Base-by-base conservation (phyloP, 768 basidiomycete species). In the Mycena sanguinolenta region DNA sequence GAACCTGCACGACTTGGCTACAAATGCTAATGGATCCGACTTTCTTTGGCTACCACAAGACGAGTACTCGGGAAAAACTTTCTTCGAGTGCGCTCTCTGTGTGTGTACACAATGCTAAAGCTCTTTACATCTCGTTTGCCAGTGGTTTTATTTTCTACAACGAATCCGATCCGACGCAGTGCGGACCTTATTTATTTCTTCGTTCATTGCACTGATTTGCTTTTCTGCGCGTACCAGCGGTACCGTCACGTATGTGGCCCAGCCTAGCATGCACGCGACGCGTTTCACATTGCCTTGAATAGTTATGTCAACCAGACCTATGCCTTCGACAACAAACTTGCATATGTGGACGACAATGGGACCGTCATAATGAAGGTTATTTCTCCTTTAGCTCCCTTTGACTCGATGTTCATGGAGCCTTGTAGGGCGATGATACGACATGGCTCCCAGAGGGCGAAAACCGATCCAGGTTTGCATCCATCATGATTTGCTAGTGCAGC, bases 1-100 rank as follows among this genome's bases (percentile, higher is more conserved):
- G 17, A 42, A 53, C 38, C 13, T 65, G 25, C 49, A 53, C 57
- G 75, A 79, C 66, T 67, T 86, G 34, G 84, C 86, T 65, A 81
- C 79, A 28, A 84, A 83, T 46, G 69, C 84, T 2, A 82, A 89
- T 68, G 87, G 84, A 21, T 82, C 88, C 5, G 84, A 79, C 9
- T 89, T 87, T 34, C 75, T 93, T 8, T 94, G 92, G 92, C 80
- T 92, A 17, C 86, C 87, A 14, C 77, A 92, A 79, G 92, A 92
- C 75, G 88, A 86, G 5, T 93, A 91, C 75, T 84, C 86, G 52
- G 92, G 93, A 17, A 73, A 84, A 62, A 87, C 82, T 0, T 94
- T 94, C 79, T 94, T 93, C 76, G 87, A 93, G 93, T 93, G 83
- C 79, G 78, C 78, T 21, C 25, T 2, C 14, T 21, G 55, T 4